phyloP scores from a whole-genome alignment of 768 basidiomycete genomes.

The Baorangia bicolor region DNA sequence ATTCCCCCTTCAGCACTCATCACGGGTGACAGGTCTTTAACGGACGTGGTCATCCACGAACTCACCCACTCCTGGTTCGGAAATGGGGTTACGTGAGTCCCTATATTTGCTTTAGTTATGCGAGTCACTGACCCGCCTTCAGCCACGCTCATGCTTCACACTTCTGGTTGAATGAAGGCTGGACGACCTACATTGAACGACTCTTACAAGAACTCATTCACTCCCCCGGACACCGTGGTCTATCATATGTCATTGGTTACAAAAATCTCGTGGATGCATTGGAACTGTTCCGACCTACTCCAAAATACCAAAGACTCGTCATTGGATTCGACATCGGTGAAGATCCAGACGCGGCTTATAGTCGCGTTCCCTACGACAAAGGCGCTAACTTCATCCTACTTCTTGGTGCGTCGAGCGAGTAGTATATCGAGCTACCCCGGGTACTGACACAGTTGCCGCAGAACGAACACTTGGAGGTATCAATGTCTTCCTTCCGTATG shows the following conservation, averaged over 20 bases:
- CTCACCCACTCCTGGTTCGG: slow-evolving; percentile 89
- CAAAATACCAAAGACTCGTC: slow-evolving; percentile 76
- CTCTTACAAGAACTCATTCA: slow-evolving; percentile 69
- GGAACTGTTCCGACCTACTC: slow-evolving; percentile 52
- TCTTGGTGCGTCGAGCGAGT: slow-evolving; percentile 49
- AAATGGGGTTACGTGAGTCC: slow-evolving; percentile 75
- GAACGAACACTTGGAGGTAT: slow-evolving; percentile 57
- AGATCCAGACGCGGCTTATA: slow-evolving; percentile 78
- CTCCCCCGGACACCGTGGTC: slow-evolving; percentile 72
- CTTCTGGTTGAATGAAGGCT: slow-evolving; percentile 92
- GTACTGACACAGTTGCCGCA: slow-evolving; percentile 13
- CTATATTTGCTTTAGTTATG: slow-evolving; percentile 7
- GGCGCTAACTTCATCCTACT: slow-evolving; percentile 86
- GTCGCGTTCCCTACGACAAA: slow-evolving; percentile 81
- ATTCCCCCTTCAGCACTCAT: slow-evolving; percentile 55
- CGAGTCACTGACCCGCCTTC: not conserved
- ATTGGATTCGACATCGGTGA: slow-evolving; percentile 72
- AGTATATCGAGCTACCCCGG: too few relatives aligned
- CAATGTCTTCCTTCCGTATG: slow-evolving; percentile 55
- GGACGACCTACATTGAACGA: slow-evolving; percentile 93
- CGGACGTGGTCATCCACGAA: slow-evolving; percentile 90
- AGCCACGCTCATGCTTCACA: slow-evolving; percentile 73
- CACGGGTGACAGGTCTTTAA: slow-evolving; percentile 81
- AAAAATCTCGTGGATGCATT: slow-evolving; percentile 74
- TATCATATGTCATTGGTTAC: slow-evolving; percentile 75